Percentiles rank a stretch among this genome's conserved stretches.
Conservation (phyloP, 495 filamentous ascomycete genomes). For the Polyplosphaeria fusca region DNA sequence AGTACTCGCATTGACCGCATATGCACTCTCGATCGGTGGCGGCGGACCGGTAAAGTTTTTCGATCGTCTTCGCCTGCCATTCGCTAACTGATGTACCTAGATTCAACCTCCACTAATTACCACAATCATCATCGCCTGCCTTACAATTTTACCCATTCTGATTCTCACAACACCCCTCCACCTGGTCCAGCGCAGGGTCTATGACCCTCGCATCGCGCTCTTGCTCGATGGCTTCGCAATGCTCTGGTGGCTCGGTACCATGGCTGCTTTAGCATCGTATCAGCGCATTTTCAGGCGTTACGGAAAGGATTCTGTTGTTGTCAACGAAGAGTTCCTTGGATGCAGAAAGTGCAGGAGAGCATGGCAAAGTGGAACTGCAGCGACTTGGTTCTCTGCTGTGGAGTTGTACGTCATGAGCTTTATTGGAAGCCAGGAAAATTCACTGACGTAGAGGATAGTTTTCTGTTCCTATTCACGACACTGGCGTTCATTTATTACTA, state of each 20-base stretch:
- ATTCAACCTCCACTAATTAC: constrained; percentile 41
- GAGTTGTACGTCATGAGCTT: constrained; percentile 19
- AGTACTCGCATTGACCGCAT: constrained; percentile 21
- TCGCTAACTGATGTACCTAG: constrained; percentile 11
- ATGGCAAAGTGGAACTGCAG: constrained; percentile 19
- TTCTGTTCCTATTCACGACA: constrained; percentile 28
- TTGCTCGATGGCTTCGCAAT: constrained; percentile 17
- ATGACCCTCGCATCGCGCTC: constrained; percentile 24
- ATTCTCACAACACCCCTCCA: constrained; percentile 24
- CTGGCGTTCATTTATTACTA: constrained; percentile 30
- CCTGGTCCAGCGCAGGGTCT: constrained; percentile 16
- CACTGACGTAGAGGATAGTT: background rate
- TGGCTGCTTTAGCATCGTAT: constrained; percentile 21
- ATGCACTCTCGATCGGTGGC: constrained; percentile 11
- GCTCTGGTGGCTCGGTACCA: constrained; percentile 23
- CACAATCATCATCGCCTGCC: constrained; percentile 30
- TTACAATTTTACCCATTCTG: constrained; percentile 27
- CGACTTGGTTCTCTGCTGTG: constrained; percentile 21
- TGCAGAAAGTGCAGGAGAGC: constrained; percentile 7
- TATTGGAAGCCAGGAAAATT: background rate
- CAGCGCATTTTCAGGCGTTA: constrained; percentile 21
- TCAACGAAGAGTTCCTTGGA: background rate
- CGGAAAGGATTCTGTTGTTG: background rate
- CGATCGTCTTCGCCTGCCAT: background rate
- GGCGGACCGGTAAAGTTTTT: constrained; percentile 21